phyloP scores from a whole-genome alignment of 2,329 filamentous ascomycete species.

The Graphilbum ipis-grandicollis region DNA sequence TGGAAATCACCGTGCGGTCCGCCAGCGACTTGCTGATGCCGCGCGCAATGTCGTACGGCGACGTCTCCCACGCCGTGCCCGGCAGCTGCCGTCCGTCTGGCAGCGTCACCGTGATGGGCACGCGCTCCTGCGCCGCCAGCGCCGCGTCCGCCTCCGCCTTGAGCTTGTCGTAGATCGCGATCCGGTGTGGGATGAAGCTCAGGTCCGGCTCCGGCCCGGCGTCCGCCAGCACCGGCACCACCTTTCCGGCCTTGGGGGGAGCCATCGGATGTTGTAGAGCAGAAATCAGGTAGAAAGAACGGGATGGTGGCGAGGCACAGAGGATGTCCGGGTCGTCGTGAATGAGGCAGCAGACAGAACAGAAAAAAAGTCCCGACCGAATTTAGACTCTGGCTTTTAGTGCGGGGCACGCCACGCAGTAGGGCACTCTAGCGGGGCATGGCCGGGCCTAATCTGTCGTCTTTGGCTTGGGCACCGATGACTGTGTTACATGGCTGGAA shows the following conservation, averaged over 20 bases:
- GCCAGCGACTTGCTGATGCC: slow-evolving; percentile 69
- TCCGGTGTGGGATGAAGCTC: slow-evolving; percentile 66
- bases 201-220: slow-evolving; percentile 30
- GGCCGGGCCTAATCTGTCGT: not conserved
- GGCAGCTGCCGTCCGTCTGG: slow-evolving; percentile 52
- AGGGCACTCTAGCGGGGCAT: not conserved
- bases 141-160: slow-evolving; percentile 74
- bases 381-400: not conserved
- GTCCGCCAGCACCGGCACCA: slow-evolving; percentile 7
- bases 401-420: not conserved
- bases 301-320: not conserved
- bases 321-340: too few relatives aligned
- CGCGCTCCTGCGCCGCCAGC: slow-evolving; percentile 50
- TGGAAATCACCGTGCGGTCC: slow-evolving; percentile 75
- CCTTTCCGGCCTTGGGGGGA: slow-evolving; percentile 8
- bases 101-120: slow-evolving; percentile 58
- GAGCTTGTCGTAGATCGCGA: slow-evolving; percentile 75
- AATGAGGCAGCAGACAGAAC: too few relatives aligned
- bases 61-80: slow-evolving; percentile 83
- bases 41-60: slow-evolving; percentile 61
- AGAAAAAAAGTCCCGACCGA: too few relatives aligned
- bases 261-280: not conserved
- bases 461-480: too few relatives aligned
- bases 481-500: too few relatives aligned
- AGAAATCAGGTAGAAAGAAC: not conserved